These are phyloP conservation scores for Xylaria digitata DNA, from an alignment of 2,329 filamentous ascomycete species.

Conservation along the genomic window DNA sequence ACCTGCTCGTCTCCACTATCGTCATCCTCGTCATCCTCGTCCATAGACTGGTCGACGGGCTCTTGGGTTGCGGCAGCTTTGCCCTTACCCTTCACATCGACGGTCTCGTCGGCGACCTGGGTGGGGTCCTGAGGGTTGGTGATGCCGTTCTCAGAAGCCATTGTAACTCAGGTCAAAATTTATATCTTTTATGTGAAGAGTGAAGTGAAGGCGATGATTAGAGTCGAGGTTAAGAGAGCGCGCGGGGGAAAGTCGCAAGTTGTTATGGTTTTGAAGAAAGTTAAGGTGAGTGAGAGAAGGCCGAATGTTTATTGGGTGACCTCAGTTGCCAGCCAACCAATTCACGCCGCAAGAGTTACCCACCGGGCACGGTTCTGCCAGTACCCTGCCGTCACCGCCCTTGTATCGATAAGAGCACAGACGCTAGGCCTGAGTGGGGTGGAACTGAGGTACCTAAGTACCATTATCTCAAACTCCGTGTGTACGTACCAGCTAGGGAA, in stretches of 20 bases:
- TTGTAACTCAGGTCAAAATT: constrained; percentile 47
- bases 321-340: constrained; percentile 42
- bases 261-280: constrained; percentile 41
- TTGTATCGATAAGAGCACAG: constrained; percentile 30
- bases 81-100: constrained; percentile 84
- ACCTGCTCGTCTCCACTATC: constrained; percentile 71
- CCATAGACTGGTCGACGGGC: constrained; percentile 73
- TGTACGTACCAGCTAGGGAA: neutral
- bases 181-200: constrained; percentile 3
- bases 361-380: constrained; percentile 31
- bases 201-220: constrained; percentile 12
- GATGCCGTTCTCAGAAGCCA: constrained; percentile 63
- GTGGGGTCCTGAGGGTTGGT: constrained; percentile 61
- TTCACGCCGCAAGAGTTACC: constrained; percentile 30
- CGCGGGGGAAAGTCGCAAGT: constrained; percentile 40
- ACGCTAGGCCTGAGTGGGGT: constrained; percentile 5
- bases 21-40: constrained; percentile 76
- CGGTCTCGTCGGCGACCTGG: constrained; percentile 56
- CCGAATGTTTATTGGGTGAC: constrained; percentile 46
- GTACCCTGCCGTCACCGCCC: constrained; percentile 24
- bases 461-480: neutral
- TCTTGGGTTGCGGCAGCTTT: constrained; percentile 72
- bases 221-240: constrained; percentile 2
- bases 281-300: constrained; percentile 37
- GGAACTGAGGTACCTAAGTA: constrained; percentile 20